These are phyloP conservation scores for Zymoseptoria passerinii DNA, from an alignment of 2,329 filamentous ascomycete species.

Conservation along the genomic window DNA sequence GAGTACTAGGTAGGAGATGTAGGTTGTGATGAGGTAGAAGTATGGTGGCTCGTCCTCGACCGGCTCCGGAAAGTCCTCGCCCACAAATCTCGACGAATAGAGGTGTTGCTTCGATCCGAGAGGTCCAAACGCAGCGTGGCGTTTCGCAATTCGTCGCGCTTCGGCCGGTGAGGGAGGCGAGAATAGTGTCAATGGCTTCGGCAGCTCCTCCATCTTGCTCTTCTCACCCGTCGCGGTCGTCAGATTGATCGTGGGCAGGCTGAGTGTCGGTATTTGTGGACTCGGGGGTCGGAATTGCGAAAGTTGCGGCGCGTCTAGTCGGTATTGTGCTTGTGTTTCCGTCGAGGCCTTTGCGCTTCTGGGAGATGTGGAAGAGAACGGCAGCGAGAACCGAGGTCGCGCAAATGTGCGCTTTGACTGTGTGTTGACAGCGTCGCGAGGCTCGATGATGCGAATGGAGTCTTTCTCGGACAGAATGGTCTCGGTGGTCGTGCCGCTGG, in stretches of 20 bases:
- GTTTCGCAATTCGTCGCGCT: slow-evolving; percentile 62
- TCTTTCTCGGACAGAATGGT: slow-evolving; percentile 47
- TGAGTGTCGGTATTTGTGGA: slow-evolving; percentile 62
- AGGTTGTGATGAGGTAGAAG: slow-evolving; percentile 94
- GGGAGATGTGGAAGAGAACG: slow-evolving; percentile 24
- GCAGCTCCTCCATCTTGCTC: slow-evolving; percentile 62
- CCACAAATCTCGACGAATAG: slow-evolving; percentile 82
- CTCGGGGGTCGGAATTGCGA: slow-evolving; percentile 56
- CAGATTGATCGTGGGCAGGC: slow-evolving; percentile 82
- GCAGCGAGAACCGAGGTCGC: slow-evolving; percentile 23
- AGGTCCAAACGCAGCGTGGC: slow-evolving; percentile 87
- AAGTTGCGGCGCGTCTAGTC: slow-evolving; percentile 33
- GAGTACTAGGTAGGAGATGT: slow-evolving; percentile 93
- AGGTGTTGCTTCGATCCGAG: slow-evolving; percentile 71
- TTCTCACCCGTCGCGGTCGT: slow-evolving; percentile 76
- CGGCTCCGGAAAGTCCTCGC: slow-evolving; percentile 69
- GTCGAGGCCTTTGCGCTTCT: slow-evolving; percentile 27
- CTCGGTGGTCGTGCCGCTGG: slow-evolving; percentile 41
- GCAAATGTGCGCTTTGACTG: slow-evolving; percentile 18
- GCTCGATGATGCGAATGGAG: slow-evolving; percentile 26
- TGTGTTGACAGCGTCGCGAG: slow-evolving; percentile 12
- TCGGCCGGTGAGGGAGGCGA: slow-evolving; percentile 81
- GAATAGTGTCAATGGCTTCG: slow-evolving; percentile 72
- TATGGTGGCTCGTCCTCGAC: slow-evolving; percentile 94
- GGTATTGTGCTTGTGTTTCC: slow-evolving; percentile 22